Percentiles rank a stretch among this genome's conserved stretches.
phyloP scores from a whole-genome alignment of 352 stramenopile genomes.

The Phytophthora litchii region DNA sequence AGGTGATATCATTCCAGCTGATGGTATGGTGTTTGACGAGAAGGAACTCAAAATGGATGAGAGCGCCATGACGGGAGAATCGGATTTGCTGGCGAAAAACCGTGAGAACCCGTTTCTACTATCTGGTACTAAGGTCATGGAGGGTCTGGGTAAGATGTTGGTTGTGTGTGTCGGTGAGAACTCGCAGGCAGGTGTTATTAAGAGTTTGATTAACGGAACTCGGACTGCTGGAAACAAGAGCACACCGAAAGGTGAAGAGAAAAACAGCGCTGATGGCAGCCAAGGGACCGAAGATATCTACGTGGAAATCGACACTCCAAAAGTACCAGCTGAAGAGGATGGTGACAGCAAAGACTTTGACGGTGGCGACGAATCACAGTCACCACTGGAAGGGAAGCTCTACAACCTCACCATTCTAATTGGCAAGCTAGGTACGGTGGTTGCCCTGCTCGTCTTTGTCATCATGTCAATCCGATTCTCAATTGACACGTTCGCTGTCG shows the following conservation, averaged over 20 bases:
- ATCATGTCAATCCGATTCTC: slow-evolving; percentile 70
- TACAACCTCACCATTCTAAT: slow-evolving; percentile 65
- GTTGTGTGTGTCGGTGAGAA: slow-evolving; percentile 90
- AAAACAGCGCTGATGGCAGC: slow-evolving; percentile 15
- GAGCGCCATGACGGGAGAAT: slow-evolving; percentile 90
- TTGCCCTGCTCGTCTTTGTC: slow-evolving; percentile 64
- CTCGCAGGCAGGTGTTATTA: slow-evolving; percentile 91
- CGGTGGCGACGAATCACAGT: slow-evolving; percentile 35
- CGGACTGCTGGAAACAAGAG: slow-evolving; percentile 43
- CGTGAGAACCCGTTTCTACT: slow-evolving; percentile 84
- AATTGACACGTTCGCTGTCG: slow-evolving; percentile 46
- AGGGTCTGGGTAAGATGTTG: slow-evolving; percentile 88
- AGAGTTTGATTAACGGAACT: slow-evolving; percentile 69
- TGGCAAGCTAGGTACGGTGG: slow-evolving; percentile 61
- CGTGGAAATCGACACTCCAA: slow-evolving; percentile 54
- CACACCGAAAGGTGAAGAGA: slow-evolving; percentile 11
- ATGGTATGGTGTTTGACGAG: slow-evolving; percentile 83
- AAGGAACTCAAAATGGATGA: slow-evolving; percentile 90
- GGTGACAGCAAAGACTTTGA: slow-evolving; percentile 5
- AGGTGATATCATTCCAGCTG: slow-evolving; percentile 89
- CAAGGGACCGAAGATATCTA: slow-evolving; percentile 34
- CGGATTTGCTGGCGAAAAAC: slow-evolving; percentile 81
- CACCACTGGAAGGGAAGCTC: slow-evolving; percentile 54
- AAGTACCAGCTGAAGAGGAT: slow-evolving; percentile 14
- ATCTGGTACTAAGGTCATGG: slow-evolving; percentile 90